Percentiles rank a stretch among this genome's conserved stretches.
These are phyloP conservation scores for Triangularia verruculosa DNA, from an alignment of 2,329 filamentous ascomycete genomes.

Conservation along the genomic window DNA sequence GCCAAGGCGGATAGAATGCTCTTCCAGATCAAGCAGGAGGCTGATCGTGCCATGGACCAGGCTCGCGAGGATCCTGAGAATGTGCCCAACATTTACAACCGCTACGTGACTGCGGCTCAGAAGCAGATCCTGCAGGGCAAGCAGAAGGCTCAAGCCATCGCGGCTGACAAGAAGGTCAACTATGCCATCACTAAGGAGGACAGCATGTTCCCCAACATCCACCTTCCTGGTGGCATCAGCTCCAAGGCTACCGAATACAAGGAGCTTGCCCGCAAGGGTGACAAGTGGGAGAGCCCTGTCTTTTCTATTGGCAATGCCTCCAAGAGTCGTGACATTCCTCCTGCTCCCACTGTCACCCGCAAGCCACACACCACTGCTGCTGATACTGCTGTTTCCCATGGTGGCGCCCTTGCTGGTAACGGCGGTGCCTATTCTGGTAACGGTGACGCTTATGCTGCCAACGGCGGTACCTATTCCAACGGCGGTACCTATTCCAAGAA, in stretches of 20 bases:
- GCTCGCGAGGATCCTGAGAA: slow-evolving; percentile 67
- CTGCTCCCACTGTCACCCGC: slow-evolving; percentile 48
- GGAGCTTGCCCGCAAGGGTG: slow-evolving; percentile 80
- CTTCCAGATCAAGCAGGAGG: slow-evolving; percentile 79
- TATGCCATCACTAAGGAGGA: slow-evolving; percentile 83
- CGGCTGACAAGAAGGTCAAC: slow-evolving; percentile 71
- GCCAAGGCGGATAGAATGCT: slow-evolving; percentile 69
- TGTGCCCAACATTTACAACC: slow-evolving; percentile 78
- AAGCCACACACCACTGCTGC: slow-evolving; percentile 39
- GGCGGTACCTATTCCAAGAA: not conserved
- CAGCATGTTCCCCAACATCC: slow-evolving; percentile 82
- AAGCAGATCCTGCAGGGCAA: slow-evolving; percentile 71
- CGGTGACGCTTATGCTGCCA: not conserved
- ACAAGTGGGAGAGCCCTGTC: slow-evolving; percentile 91
- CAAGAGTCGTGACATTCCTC: slow-evolving; percentile 69
- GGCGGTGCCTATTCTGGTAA: not conserved
- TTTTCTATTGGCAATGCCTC: slow-evolving; percentile 81
- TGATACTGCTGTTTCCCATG: slow-evolving; percentile 11
- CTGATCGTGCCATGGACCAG: slow-evolving; percentile 66
- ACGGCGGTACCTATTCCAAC: not conserved
- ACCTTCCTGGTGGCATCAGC: slow-evolving; percentile 82
- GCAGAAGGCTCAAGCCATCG: slow-evolving; percentile 64
- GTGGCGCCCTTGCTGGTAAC: slow-evolving; percentile 1
- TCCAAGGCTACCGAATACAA: slow-evolving; percentile 93
- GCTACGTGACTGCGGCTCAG: slow-evolving; percentile 75